Evolutionary conservation across 2,329 filamentous ascomycete species (phyloP), one percentile per base, ranked within the genome.

Genomic region (Trichothecium roseum): DNA sequence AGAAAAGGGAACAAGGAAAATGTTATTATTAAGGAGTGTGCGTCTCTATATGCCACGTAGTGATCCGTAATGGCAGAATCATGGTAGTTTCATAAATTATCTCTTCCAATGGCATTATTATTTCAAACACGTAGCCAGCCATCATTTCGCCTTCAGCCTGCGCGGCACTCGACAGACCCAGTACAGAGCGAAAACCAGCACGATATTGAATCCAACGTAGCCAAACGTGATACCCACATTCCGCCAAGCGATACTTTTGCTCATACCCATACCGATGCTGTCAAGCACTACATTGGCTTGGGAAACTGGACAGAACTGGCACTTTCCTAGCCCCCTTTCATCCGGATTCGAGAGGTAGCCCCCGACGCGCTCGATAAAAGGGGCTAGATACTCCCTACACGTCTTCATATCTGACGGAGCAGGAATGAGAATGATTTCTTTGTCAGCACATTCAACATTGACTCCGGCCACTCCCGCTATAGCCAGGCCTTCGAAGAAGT

Each of bases 221-320:
- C 63, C 75, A 71, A 77, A 84, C 47, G 84, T 60, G 28, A 85
- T 63, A 2, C 80, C 81, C 39, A 76, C 84, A 49, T 85, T 82
- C 38, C 79, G 64, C 79, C 80, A 84, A 3, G 59, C 55, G n/a
- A n/a, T n/a, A n/a, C n/a, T n/a, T n/a, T n/a, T n/a, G n/a, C n/a
- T n/a, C n/a, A n/a, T n/a, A n/a, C n/a, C n/a, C n/a, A n/a, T n/a
- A n/a, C n/a, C n/a, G n/a, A n/a, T n/a, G n/a, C n/a, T n/a, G n/a
- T n/a, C n/a, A 0, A 78, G 50, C 35, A 55, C 84, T 53, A 85
- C 69, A 37, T 78, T 68, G 1, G 81, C 82, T n/a, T 60, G 62
- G 2, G 54, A 59, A 45, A 78, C 74, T 1, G 70, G 62, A 51
- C 83, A 88, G 57, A 84, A 86, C 41, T 68, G 63, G 56, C 83